A percentile compares a stretch with the other conserved stretches of the same genome.
Conservation (phyloP, 2,329 filamentous ascomycete species). For the Fusarium fracticaudum region DNA sequence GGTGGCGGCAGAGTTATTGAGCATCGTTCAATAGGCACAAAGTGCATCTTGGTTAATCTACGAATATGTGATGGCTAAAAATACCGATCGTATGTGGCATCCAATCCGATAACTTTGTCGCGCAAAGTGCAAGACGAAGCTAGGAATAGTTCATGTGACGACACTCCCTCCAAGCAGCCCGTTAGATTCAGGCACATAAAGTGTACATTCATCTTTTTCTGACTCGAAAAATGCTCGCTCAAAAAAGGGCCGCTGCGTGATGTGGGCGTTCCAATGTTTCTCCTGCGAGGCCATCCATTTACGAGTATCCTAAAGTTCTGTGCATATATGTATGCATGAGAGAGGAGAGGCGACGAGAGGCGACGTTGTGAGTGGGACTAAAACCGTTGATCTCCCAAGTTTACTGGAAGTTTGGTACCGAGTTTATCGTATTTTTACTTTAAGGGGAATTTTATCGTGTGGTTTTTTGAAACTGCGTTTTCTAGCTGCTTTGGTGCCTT, state of each 20-base stretch:
- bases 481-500: conserved; percentile 10
- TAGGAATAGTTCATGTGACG: conserved; percentile 10
- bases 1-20: conserved; percentile 6
- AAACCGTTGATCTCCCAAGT: conserved; percentile 3
- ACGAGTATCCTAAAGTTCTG: conserved; percentile 1
- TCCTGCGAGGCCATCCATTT: not conserved
- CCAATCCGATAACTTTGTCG: conserved; percentile 33
- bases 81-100: conserved; percentile 22
- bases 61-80: conserved; percentile 3
- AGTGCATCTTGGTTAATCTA: not conserved
- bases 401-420: not conserved
- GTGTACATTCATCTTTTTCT: not conserved
- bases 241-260: not conserved
- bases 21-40: not conserved
- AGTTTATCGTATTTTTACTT: conserved; percentile 9
- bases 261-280: conserved; percentile 8
- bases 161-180: not conserved
- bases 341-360: not conserved
- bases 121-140: conserved; percentile 14
- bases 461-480: not conserved
- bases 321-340: conserved; percentile 20
- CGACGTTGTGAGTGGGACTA: conserved; percentile 19
- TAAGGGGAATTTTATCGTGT: not conserved
- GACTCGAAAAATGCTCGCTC: not conserved
- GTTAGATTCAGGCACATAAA: not conserved